phyloP scores from a whole-genome alignment of 129 eudicot genomes.

The Scalesia atractyloides region DNA sequence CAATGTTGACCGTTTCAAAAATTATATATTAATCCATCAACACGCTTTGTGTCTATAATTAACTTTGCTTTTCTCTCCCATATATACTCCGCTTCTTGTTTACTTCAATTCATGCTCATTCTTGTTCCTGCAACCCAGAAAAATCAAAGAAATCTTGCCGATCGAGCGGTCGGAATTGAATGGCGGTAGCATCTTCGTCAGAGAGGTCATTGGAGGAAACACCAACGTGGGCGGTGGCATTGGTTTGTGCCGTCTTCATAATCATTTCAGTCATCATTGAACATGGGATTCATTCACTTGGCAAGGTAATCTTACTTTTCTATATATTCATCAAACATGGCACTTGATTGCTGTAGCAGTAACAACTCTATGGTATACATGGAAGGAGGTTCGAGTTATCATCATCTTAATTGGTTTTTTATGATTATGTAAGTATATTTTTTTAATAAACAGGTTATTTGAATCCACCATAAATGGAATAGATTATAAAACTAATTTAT shows the following conservation, averaged over 20 bases:
- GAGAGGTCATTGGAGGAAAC: conserved; percentile 66
- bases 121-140: conserved; percentile 8
- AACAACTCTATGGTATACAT: no score
- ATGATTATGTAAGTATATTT: no score
- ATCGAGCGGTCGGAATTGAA: conserved; percentile 11
- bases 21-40: neutral
- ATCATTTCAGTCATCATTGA: conserved; percentile 65
- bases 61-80: conserved; percentile 37
- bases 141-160: conserved; percentile 17
- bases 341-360: neutral
- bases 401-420: no score
- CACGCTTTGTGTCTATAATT: conserved; percentile 30
- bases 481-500: no score
- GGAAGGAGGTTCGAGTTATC: no score
- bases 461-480: no score
- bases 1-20: conserved; percentile 30
- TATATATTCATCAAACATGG: no score
- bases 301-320: conserved; percentile 37
- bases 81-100: conserved; percentile 24
- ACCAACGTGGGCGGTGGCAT: conserved; percentile 89
- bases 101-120: conserved; percentile 3
- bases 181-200: conserved; percentile 49
- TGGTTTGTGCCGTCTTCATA: conserved; percentile 66
- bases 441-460: no score
- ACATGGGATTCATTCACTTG: conserved; percentile 69